Base-by-base conservation (phyloP, 306 rosid species). In the Trifolium fragiferum region DNA sequence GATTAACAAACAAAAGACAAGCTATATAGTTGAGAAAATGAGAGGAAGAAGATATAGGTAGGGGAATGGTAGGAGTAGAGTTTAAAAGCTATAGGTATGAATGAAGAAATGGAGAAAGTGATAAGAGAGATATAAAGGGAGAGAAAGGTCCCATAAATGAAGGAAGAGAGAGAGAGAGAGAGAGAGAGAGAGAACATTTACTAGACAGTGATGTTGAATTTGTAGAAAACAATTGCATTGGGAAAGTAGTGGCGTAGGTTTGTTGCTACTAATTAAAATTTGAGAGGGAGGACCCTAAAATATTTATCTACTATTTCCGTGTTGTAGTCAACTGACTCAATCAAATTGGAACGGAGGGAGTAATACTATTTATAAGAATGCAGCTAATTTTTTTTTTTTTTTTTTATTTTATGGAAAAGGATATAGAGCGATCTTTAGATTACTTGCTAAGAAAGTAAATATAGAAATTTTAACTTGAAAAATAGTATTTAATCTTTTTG, bases 211-310 rank as follows among this genome's bases (percentile, higher is more conserved):
- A 87, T 89, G 94, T 89, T 87, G 90, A 88, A 77, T 78, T 76
- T 70, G 96, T 64, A 82, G 90, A 84, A 79, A 90, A 94, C 93
- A 91, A 87, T 6, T 84, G 90, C 87, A 54, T 87, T 82, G 91
- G 90, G 91, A 88, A 86, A 79, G 87, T 53, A 89, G 82, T 70
- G 82, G 78, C 71, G 71, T 78, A 84, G 87, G 78, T 82, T 76
- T 71, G 13, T 72, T 84, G 75, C 77, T 74, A 66, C 79, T 76
- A 69, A 69, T 73, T 64, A 30, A 30, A 30, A 60, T 30, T 20
- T 20, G 49, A 44, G 43, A 73, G n/a, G 2, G 44, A 73, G 16
- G 7, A 65, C 10, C 37, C 63, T 23, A 57, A 57, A 57, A 57
- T 57, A 57, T 57, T 57, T 35, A n/a, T 57, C 62, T 10, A 10